Conservation (phyloP, 1,139 yeast genomes). For the Diutina ranongensis region DNA sequence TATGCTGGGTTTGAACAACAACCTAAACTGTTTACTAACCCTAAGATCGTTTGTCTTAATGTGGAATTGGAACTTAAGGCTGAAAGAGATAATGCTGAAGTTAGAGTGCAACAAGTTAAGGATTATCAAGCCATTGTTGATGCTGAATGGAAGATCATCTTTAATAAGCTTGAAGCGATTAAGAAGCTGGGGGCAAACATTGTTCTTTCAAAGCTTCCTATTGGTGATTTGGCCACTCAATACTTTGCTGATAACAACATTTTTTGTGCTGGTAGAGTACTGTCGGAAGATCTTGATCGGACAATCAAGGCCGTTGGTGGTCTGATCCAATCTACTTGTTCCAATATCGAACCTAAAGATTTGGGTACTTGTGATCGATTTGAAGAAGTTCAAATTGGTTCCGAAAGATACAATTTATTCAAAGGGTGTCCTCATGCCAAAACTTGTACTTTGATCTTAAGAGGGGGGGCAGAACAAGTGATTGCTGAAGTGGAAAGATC, state of each 20-base stretch:
- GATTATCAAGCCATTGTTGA: conserved; percentile 95
- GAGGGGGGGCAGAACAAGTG: conserved; percentile 99
- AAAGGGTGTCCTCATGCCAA: conserved; percentile 87
- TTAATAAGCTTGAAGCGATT: conserved; percentile 75
- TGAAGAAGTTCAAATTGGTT: conserved; percentile 93
- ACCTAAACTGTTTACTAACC: conserved; percentile 72
- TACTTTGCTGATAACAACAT: conserved; percentile 92
- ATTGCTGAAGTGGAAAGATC: conserved; percentile 98
- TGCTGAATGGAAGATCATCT: conserved; percentile 95
- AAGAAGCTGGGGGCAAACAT: conserved; percentile 83
- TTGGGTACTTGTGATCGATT: conserved; percentile 79
- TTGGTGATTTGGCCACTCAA: conserved; percentile 97
- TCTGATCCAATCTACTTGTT: conserved; percentile 73
- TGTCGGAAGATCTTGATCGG: conserved; percentile 82
- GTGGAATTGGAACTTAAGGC: conserved; percentile 95
- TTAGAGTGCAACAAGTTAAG: conserved; percentile 83
- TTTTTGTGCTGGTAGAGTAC: conserved; percentile 95
- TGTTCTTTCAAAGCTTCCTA: conserved; percentile 87
- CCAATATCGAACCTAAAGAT: conserved; percentile 57
- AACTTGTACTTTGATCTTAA: conserved; percentile 83
- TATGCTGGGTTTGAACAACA: conserved; percentile 70
- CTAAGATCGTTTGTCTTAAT: conserved; percentile 76
- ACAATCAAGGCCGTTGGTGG: conserved; percentile 95
- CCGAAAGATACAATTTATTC: conserved; percentile 87
- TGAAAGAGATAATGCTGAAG: conserved; percentile 99